These are phyloP conservation scores for Syzygium oleosum DNA, from an alignment of 345 rosid species.

Conservation along the genomic window DNA sequence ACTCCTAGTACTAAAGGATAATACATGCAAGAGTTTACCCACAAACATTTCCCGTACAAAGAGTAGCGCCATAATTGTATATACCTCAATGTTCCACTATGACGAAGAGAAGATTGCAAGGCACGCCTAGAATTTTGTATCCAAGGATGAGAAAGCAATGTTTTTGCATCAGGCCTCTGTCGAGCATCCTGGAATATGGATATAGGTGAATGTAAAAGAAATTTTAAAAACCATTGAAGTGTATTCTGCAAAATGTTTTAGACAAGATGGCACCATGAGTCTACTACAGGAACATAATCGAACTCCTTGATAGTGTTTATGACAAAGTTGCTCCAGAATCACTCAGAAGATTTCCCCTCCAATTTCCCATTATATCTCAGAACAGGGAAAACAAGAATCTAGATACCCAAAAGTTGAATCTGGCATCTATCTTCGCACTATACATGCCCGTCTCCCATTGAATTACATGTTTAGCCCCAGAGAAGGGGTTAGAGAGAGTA, in stretches of 20 bases:
- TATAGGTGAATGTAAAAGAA: background rate
- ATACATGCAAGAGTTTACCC: background rate
- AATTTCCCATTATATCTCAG: background rate
- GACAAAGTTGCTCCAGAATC: background rate
- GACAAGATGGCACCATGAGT: background rate
- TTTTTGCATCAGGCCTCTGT: constrained; percentile 98
- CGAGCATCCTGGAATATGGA: constrained; percentile 76
- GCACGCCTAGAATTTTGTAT: constrained; percentile 80
- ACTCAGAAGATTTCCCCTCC: background rate
- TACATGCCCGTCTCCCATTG: background rate
- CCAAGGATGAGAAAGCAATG: constrained; percentile 99
- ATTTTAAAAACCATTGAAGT: background rate
- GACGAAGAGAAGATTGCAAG: constrained; percentile 83
- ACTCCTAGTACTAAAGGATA: background rate
- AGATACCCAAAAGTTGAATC: background rate
- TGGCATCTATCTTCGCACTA: background rate
- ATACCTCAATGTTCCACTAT: constrained; percentile 75
- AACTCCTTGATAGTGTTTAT: background rate
- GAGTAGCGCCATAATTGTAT: background rate
- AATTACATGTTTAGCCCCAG: background rate
- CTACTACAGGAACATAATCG: background rate
- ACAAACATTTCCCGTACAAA: background rate
- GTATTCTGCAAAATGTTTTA: background rate
- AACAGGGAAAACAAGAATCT: background rate
- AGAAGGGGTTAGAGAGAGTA: background rate